Conservation (phyloP, 2,329 filamentous ascomycete genomes). For the Ceratocystiopsis brevicomis region DNA sequence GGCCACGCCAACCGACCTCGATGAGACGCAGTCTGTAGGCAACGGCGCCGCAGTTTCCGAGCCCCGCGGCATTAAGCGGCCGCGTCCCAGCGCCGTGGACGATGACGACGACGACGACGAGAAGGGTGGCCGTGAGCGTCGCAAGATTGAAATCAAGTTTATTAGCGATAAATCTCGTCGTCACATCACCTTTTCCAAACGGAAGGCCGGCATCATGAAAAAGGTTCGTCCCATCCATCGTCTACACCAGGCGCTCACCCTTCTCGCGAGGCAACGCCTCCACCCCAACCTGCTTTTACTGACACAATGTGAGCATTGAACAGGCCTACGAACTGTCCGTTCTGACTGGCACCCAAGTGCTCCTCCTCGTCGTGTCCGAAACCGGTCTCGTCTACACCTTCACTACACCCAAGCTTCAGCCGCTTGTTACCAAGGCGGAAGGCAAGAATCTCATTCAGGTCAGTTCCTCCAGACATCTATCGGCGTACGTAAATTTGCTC, state of each 20-base stretch:
- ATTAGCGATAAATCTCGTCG: slow-evolving; percentile 99
- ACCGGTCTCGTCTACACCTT: slow-evolving; percentile 96
- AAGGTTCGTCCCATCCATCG: slow-evolving; percentile 47
- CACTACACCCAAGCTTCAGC: slow-evolving; percentile 94
- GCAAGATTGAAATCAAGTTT: slow-evolving; percentile 99
- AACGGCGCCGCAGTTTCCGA: slow-evolving; percentile 51
- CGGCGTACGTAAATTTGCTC: slow-evolving; percentile 1
- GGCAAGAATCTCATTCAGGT: slow-evolving; percentile 99
- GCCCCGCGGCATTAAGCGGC: slow-evolving; percentile 74
- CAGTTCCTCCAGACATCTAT: slow-evolving; percentile 16
- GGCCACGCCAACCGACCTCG: slow-evolving; percentile 53
- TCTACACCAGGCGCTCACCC: neutral
- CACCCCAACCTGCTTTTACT: neutral
- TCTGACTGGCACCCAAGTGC: slow-evolving; percentile 90
- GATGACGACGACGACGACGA: slow-evolving; percentile 96
- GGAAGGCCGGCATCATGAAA: slow-evolving; percentile 99
- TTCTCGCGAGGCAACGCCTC: neutral
- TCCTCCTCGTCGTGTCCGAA: slow-evolving; percentile 90
- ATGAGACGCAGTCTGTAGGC: slow-evolving; percentile 51
- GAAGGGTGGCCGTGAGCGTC: slow-evolving; percentile 90
- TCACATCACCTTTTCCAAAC: slow-evolving; percentile 98
- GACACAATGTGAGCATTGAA: slow-evolving; percentile 6
- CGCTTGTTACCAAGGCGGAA: slow-evolving; percentile 92
- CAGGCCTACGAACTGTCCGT: slow-evolving; percentile 91
- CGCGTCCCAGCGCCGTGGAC: slow-evolving; percentile 63